Percentiles rank a stretch among this genome's conserved stretches.
Evolutionary conservation across 192 early-diverging fungal genomes (phyloP).

Genomic region (Coemansia sp.): DNA sequence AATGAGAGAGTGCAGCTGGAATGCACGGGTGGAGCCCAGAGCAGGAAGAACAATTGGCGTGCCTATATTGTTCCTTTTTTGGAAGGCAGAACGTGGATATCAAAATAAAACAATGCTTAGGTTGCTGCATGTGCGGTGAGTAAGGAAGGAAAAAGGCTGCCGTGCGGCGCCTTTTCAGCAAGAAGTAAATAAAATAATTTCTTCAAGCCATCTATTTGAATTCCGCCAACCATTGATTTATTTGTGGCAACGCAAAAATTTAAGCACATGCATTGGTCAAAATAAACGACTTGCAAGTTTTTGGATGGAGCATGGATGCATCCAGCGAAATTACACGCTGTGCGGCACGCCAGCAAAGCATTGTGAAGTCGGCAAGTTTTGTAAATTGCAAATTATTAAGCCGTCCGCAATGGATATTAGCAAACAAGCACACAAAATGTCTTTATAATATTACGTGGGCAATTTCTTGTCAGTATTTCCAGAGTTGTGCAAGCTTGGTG

Average conservation of each 20-base stretch:
- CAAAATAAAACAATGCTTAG: neutral
- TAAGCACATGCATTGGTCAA: neutral
- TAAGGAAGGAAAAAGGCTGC: neutral
- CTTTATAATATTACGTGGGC: neutral
- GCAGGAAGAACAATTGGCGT: slow-evolving; percentile 2
- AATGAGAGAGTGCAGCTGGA: neutral
- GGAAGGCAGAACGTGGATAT: neutral
- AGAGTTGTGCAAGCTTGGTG: no score
- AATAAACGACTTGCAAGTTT: no score
- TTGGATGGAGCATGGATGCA: no score
- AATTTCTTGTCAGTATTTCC: neutral
- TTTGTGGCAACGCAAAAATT: neutral
- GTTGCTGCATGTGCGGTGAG: slow-evolving; percentile 2
- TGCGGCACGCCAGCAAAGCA: neutral
- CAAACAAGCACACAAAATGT: neutral
- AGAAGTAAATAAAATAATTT: neutral
- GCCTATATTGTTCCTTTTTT: slow-evolving; percentile 11
- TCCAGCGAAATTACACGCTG: neutral
- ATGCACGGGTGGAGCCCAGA: slow-evolving; percentile 1
- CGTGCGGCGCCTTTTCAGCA: neutral
- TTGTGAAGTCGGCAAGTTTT: neutral
- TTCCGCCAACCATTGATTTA: neutral
- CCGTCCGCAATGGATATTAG: slow-evolving; percentile 3
- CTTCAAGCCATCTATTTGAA: neutral
- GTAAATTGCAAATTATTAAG: neutral